A percentile compares a stretch with the other conserved stretches of the same genome.
Conservation (phyloP, 129 eudicot species). For the Flaveria sonorensis region DNA sequence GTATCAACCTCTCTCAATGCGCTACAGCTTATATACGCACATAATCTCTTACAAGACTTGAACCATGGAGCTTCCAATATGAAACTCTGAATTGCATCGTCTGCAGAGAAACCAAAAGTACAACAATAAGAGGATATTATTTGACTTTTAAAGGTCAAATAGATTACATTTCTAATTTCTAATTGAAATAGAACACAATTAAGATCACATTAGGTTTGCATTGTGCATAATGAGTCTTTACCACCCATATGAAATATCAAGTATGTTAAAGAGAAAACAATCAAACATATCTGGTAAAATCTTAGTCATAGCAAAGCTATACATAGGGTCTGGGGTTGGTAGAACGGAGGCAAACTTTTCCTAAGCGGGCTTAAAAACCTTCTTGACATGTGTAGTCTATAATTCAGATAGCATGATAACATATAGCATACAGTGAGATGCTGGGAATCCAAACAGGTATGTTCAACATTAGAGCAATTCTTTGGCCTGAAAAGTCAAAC, state of each 20-base stretch:
- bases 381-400: no score
- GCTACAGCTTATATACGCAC: slow-evolving; percentile 88
- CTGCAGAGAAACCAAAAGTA: slow-evolving; percentile 34
- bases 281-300: no score
- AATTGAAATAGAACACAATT: slow-evolving; percentile 2
- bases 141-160: slow-evolving; percentile 24
- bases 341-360: no score
- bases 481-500: no score
- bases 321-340: no score
- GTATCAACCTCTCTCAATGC: slow-evolving; percentile 85
- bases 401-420: no score
- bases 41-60: slow-evolving; percentile 73
- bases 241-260: background rate
- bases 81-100: slow-evolving; percentile 65
- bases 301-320: no score
- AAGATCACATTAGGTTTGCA: background rate
- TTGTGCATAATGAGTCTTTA: background rate
- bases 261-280: background rate
- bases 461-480: no score
- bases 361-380: no score
- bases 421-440: no score
- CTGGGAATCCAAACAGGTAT: no score
- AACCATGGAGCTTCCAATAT: slow-evolving; percentile 97
- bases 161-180: background rate
- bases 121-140: background rate